phyloP scores from a whole-genome alignment of 441 rosid genomes.

The Euphorbia corollata region DNA sequence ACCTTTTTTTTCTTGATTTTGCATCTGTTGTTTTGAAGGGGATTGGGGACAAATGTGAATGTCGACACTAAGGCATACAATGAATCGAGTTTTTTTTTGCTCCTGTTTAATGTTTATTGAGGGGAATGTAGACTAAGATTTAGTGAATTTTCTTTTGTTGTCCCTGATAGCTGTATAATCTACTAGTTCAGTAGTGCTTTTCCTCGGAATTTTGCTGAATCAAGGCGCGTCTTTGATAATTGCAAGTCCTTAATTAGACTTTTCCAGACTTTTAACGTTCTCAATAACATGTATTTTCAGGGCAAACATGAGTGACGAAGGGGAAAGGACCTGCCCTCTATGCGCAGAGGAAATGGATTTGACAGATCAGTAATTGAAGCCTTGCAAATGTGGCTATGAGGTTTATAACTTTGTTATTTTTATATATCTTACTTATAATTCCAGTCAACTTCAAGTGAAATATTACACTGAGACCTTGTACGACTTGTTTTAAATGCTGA shows the following conservation, averaged over 20 bases:
- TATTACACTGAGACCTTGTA: not conserved
- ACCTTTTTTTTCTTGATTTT: not conserved
- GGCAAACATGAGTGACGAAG: constrained; percentile 72
- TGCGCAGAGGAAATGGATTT: constrained; percentile 94
- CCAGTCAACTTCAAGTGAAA: not conserved
- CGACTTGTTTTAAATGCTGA: not conserved
- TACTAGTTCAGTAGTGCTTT: constrained; percentile 1
- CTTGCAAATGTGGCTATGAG: constrained; percentile 96
- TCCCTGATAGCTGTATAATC: not conserved
- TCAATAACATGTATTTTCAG: not conserved
- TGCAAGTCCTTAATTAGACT: not conserved
- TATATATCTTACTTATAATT: not conserved
- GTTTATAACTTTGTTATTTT: constrained; percentile 24
- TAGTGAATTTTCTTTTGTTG: not conserved
- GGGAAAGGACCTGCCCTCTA: constrained; percentile 86
- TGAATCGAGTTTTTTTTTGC: not conserved
- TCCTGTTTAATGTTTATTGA: not conserved
- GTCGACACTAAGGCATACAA: not conserved
- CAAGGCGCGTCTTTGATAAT: not conserved
- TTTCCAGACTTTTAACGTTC: not conserved
- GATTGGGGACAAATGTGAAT: not conserved
- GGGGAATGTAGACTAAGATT: not conserved
- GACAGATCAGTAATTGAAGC: constrained; percentile 92
- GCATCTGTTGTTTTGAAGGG: no score
- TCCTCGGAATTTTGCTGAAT: not conserved